phyloP scores from a whole-genome alignment of 768 basidiomycete genomes.

The Naganishia onofrii region DNA sequence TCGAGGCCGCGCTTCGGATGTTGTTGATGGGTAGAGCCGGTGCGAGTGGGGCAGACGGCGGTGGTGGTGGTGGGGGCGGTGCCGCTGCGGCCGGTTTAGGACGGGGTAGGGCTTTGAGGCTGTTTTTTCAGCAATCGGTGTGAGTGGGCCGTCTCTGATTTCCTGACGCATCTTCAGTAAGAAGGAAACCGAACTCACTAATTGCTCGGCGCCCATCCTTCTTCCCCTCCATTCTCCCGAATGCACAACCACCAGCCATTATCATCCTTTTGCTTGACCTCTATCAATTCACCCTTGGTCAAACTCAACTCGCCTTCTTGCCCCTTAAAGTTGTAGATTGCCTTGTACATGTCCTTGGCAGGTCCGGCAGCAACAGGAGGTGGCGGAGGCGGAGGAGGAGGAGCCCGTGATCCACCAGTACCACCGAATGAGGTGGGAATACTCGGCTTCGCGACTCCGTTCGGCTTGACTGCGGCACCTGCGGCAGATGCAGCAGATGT shows the following conservation, averaged over 20 bases:
- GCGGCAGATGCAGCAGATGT: conserved; percentile 37
- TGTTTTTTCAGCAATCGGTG: conserved; percentile 1
- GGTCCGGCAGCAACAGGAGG: conserved; percentile 63
- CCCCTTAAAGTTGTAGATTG: conserved; percentile 84
- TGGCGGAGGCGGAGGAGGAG: conserved; percentile 57
- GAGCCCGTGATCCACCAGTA: conserved; percentile 53
- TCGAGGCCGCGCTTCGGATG: conserved; percentile 1
- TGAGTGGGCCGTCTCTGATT: neutral
- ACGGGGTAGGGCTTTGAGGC: conserved; percentile 72
- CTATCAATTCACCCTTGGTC: conserved; percentile 85
- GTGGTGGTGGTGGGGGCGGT: conserved; percentile 62
- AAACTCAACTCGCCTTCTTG: conserved; percentile 88
- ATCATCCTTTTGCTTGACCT: conserved; percentile 84
- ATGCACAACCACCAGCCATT: conserved; percentile 99
- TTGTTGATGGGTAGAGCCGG: conserved; percentile 30
- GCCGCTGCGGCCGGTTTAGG: conserved; percentile 62
- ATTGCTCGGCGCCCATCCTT: conserved; percentile 89
- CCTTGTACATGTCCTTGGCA: conserved; percentile 72
- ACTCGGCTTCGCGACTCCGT: conserved; percentile 39
- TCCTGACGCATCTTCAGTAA: neutral
- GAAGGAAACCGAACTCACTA: conserved; percentile 41
- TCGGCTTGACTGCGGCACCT: conserved; percentile 51
- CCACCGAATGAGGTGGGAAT: conserved; percentile 48
- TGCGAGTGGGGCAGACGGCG: conserved; percentile 38
- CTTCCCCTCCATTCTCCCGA: conserved; percentile 61